Evolutionary conservation across 208 protist genomes (phyloP).

Genomic region (Herpetomonas muscarum): DNA sequence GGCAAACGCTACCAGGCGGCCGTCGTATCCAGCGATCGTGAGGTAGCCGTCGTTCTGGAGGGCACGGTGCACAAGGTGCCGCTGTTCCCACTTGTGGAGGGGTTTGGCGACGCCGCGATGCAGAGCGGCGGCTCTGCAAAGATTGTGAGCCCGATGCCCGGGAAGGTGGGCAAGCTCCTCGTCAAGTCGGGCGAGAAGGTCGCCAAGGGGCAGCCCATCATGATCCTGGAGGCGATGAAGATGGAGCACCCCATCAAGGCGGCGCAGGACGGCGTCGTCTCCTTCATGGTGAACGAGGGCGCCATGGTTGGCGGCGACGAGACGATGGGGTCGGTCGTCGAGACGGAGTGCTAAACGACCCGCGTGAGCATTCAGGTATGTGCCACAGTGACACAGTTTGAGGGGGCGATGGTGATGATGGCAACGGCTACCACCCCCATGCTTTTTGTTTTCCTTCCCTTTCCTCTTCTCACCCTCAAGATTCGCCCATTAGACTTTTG

Average conservation of each 20-base stretch:
- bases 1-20: constrained; percentile 18
- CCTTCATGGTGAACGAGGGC: constrained; percentile 39
- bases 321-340: constrained; percentile 22
- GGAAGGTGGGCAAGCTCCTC: constrained; percentile 82
- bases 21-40: constrained; percentile 13
- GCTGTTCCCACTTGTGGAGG: constrained; percentile 18
- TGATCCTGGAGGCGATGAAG: constrained; percentile 94
- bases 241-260: constrained; percentile 89
- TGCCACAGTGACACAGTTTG: no score
- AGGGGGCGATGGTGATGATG: no score
- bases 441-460: no score
- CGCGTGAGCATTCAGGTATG: no score
- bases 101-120: constrained; percentile 39
- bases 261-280: constrained; percentile 38
- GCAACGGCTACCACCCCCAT: no score
- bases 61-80: constrained; percentile 13
- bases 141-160: constrained; percentile 92
- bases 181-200: constrained; percentile 70
- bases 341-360: no score
- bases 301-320: constrained; percentile 31
- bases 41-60: constrained; percentile 18
- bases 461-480: no score
- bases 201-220: constrained; percentile 61
- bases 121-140: constrained; percentile 90
- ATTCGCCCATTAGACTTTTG: no score